Conservation (phyloP, 345 rosid species). For the Garcia nutans region DNA sequence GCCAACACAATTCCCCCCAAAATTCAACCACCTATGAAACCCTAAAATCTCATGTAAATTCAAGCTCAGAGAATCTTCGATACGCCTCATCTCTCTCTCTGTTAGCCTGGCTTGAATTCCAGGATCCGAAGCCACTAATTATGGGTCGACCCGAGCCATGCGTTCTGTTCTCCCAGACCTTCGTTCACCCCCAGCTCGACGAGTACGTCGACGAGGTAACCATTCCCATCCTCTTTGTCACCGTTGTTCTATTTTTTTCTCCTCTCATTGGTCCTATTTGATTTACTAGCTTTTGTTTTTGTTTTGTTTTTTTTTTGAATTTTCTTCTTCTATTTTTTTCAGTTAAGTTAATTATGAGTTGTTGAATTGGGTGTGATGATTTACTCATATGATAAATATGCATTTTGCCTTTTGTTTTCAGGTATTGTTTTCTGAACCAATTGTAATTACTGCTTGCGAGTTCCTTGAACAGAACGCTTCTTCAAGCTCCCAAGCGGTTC, state of each 20-base stretch:
- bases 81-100: not conserved
- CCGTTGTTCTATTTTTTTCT: not conserved
- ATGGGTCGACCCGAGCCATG: constrained; percentile 96
- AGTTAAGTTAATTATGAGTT: not conserved
- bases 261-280: not conserved
- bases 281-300: not conserved
- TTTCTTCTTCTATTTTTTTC: not conserved
- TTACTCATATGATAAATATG: not conserved
- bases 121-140: not conserved
- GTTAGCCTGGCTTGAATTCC: not conserved
- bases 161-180: constrained; percentile 88
- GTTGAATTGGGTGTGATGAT: not conserved
- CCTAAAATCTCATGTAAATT: not conserved
- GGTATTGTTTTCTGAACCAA: constrained; percentile 95
- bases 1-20: not conserved
- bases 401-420: constrained; percentile 23
- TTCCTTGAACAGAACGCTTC: constrained; percentile 87
- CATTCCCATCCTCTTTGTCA: not conserved
- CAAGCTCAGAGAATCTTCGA: not conserved
- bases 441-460: constrained; percentile 89
- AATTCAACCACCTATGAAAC: constrained; percentile 1
- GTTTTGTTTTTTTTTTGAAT: not conserved
- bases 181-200: constrained; percentile 90
- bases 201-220: constrained; percentile 96
- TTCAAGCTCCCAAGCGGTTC: constrained; percentile 73